Evolutionary conservation across 2,329 filamentous ascomycete species (phyloP).

Genomic region (Pyrenophora teres): DNA sequence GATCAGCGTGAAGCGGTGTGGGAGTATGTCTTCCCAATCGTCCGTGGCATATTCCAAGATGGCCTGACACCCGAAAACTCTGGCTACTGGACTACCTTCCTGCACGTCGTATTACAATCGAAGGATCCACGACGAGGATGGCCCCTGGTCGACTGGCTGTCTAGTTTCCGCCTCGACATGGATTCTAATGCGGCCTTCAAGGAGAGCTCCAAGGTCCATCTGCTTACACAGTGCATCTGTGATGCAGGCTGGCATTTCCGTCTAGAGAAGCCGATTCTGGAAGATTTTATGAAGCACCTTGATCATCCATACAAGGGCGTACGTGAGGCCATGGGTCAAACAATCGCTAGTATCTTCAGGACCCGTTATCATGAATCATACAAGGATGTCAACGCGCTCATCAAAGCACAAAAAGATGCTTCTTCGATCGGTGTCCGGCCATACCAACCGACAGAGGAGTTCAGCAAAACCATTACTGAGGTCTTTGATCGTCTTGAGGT

Average conservation of each 20-base stretch:
- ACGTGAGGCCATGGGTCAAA: constrained; percentile 89
- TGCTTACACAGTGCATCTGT: constrained; percentile 84
- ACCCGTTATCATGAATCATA: constrained; percentile 95
- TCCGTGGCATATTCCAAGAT: constrained; percentile 85
- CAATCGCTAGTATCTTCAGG: constrained; percentile 84
- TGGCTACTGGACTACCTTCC: constrained; percentile 90
- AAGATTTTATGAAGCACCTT: constrained; percentile 87
- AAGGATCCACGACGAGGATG: constrained; percentile 88
- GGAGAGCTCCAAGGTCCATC: constrained; percentile 92
- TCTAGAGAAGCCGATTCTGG: constrained; percentile 80
- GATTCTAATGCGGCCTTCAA: constrained; percentile 97
- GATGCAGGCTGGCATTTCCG: constrained; percentile 97
- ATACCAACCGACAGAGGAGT: constrained; percentile 78
- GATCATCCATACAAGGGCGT: constrained; percentile 99
- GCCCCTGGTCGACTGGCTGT: constrained; percentile 82
- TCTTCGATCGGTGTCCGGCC: constrained; percentile 85
- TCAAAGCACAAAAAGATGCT: constrained; percentile 76
- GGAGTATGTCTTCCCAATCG: constrained; percentile 87
- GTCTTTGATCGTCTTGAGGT: constrained; percentile 80
- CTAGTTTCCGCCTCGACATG: constrained; percentile 90
- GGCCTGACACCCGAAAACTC: constrained; percentile 93
- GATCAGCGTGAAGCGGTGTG: constrained; percentile 78
- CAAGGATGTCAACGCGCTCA: constrained; percentile 72
- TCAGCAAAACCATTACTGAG: constrained; percentile 70
- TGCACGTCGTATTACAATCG: constrained; percentile 84